Percentiles rank a stretch among this genome's conserved stretches.
Conservation (phyloP, 768 basidiomycete genomes). For the Chalciporus piperatus region DNA sequence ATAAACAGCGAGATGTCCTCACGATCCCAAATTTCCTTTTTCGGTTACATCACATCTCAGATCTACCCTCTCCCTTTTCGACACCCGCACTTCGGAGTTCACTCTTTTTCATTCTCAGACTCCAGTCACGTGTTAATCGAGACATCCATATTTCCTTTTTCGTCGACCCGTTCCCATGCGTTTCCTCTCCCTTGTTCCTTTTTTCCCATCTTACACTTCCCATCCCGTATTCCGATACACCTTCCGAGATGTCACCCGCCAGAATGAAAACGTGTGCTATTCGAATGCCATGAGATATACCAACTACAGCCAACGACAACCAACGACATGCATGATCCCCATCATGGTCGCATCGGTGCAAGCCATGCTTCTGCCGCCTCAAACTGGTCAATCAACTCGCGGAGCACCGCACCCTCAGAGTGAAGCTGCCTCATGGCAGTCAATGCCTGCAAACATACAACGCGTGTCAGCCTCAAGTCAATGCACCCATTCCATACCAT, state of each 20-base stretch:
- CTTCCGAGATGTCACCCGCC: not conserved
- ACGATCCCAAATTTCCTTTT: not conserved
- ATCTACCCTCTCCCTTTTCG: conserved; percentile 4
- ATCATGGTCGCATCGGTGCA: conserved; percentile 83
- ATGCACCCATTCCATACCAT: conserved; percentile 5
- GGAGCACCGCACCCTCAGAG: conserved; percentile 74
- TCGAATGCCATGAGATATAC: not conserved
- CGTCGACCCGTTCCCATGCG: conserved; percentile 13
- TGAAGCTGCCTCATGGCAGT: conserved; percentile 88
- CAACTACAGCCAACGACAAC: not conserved
- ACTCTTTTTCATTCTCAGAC: not conserved
- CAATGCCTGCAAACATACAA: conserved; percentile 54
- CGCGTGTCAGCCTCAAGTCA: conserved; percentile 27
- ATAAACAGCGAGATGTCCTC: conserved; percentile 23
- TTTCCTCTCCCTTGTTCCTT: conserved; percentile 6
- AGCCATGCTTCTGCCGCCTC: conserved; percentile 95
- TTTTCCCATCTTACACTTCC: conserved; percentile 16
- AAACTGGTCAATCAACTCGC: conserved; percentile 92
- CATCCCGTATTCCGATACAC: conserved; percentile 16
- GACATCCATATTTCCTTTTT: conserved; percentile 18
- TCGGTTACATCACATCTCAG: conserved; percentile 20
- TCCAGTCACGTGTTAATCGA: conserved; percentile 14
- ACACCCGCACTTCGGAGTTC: not conserved
- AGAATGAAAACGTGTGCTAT: conserved; percentile 2
- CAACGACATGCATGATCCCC: conserved; percentile 8